Conservation (phyloP, 176 grass and related monocot genomes). For the Canna indica region DNA sequence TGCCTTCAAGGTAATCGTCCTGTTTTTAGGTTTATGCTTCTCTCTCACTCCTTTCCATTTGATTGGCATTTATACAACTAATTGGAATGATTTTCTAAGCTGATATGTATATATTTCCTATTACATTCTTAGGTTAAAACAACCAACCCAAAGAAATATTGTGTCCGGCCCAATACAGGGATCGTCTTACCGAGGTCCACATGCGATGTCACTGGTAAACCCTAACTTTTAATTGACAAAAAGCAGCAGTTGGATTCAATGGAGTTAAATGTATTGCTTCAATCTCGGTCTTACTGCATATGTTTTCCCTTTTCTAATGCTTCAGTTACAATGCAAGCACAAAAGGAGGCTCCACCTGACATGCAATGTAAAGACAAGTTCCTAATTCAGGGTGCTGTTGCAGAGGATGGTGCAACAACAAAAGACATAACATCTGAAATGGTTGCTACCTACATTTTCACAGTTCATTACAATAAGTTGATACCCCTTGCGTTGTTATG, state of each 20-base stretch:
- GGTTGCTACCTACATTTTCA: conserved; percentile 23
- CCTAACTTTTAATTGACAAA: neutral
- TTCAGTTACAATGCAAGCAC: conserved; percentile 90
- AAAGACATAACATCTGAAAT: conserved; percentile 66
- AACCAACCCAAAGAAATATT: conserved; percentile 97
- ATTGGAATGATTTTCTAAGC: neutral
- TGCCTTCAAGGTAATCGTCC: conserved; percentile 75
- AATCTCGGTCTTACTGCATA: conserved; percentile 1
- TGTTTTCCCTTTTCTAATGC: neutral
- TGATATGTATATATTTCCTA: conserved; percentile 1
- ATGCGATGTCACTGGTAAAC: conserved; percentile 87
- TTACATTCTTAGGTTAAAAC: conserved; percentile 64
- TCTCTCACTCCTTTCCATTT: neutral
- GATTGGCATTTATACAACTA: neutral
- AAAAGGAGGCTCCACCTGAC: conserved; percentile 60
- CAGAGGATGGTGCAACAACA: conserved; percentile 43
- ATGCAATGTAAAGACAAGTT: conserved; percentile 98
- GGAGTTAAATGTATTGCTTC: neutral
- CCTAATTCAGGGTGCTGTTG: conserved; percentile 73
- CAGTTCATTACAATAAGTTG: neutral
- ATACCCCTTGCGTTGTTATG: neutral
- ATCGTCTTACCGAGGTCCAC: conserved; percentile 61
- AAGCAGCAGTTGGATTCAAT: neutral
- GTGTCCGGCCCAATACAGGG: conserved; percentile 81
- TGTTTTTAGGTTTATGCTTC: neutral